Base-by-base conservation (phyloP, 306 rosid species). In the Fragaria iinumae region DNA sequence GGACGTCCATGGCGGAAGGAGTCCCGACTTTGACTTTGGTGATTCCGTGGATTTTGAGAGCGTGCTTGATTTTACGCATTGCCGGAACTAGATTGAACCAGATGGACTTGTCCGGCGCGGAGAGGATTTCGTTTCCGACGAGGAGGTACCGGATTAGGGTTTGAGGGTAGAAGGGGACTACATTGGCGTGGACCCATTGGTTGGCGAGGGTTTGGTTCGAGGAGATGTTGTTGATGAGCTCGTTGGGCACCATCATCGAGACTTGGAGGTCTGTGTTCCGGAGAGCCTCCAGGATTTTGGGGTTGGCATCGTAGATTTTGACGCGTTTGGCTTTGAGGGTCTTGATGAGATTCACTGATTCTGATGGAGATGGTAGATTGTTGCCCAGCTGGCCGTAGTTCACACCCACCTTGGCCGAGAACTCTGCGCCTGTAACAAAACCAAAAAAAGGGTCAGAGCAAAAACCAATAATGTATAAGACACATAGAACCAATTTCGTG, bases 351-450 rank as follows among this genome's bases (percentile, higher is more conserved):
- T 73, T 65, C 59, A 91, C 84, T 0, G 93, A 89, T 21, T 47
- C 64, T 8, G 72, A 45, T 11, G 98, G 88, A 0, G 87, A 8
- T 3, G 93, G 98, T 5, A 93, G 93, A 41, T 93, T 83, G 87
- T 88, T 81, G 3, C 96, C 98, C 20, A 94, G 81, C 82, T 84
- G 87, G 7, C 98, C 98, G 72, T 85, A 91, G 89, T 89, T 89
- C 21, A 93, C 71, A 16, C 98, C 98, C 16, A 83, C 85, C 66
- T 62, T 59, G 16, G 21, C 65, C 21, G 89, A 85, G 21, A 89
- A 20, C 74, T 81, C 80, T 53, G 84, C 91, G 49, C 71, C 96
- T 90, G 90, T 18, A 60, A 79, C 44, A n/a, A 34, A 43, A 63
- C 0, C 10, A 72, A 7, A 69, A 55, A 14, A 8, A 6, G 14